Base-by-base conservation (phyloP, 805 yeast species). In the Starmerella apis region DNA sequence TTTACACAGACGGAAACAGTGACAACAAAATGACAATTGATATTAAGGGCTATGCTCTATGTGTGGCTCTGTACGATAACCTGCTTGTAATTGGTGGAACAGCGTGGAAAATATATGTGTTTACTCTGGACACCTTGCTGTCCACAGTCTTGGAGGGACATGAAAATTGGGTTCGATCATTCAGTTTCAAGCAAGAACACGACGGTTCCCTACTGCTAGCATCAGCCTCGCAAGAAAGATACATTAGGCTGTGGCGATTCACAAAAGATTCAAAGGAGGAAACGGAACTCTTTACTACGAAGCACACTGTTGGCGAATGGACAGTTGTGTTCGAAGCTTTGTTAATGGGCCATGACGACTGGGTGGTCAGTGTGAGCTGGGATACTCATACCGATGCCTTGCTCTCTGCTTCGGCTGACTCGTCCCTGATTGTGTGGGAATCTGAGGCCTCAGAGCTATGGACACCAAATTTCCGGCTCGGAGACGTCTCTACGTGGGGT, bases 311-410 rank as follows among this genome's bases (percentile, higher is more conserved):
- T 55, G 58, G 46, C 61, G 11, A 60, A 74, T 33, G 61, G 57
- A 2, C 60, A 57, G 73, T 87, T 46, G 78, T 78, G 56, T 86
- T 88, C 61, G 99, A 94, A 61, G 96, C 98, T 0, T 75, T 92
- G 52, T 78, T 92, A 23, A 81, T 92, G 83, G 99, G 98, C 7
- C 98, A 92, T 66, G 99, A 92, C 63, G 99, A 92, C 65, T 92
- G 98, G 98, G 81, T 94, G 23, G 78, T 90, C 2, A 79, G 86
- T 9, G 70, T 92, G 43, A 70, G 74, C 49, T 92, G 98, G 97
- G 85, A 82, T 61, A 81, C 85, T 3, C 20, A n/a, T 2, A 63
- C 69, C 6, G 61, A 78, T 30, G 77, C 76, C 55, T 69, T 92
- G 28, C 66, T 92, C 35, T 86, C 96, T 0, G 79, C 95, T 0